Conservation (phyloP, 2,329 filamentous ascomycete genomes). For the Metarhizium guizhouense region DNA sequence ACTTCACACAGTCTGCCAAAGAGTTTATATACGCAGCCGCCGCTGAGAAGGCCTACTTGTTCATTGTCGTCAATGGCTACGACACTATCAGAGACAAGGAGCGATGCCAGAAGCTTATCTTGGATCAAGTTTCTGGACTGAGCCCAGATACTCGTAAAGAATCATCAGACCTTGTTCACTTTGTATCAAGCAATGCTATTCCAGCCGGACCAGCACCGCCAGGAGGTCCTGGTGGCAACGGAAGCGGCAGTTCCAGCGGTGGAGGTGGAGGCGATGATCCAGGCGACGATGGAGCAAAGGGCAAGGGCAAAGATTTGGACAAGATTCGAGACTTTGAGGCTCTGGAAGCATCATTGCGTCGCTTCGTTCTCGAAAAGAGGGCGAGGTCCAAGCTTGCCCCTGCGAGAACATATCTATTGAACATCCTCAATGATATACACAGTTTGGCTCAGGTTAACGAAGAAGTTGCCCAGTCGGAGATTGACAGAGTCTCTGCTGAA, state of each 20-base stretch:
- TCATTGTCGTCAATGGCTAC: slow-evolving; percentile 97
- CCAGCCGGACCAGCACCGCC: slow-evolving; percentile 57
- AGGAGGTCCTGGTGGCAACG: slow-evolving; percentile 44
- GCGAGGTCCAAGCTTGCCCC: slow-evolving; percentile 92
- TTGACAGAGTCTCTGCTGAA: slow-evolving; percentile 74
- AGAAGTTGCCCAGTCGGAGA: slow-evolving; percentile 76
- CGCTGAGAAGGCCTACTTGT: slow-evolving; percentile 95
- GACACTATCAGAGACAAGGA: slow-evolving; percentile 90
- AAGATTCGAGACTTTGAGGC: slow-evolving; percentile 85
- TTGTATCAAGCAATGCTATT: slow-evolving; percentile 94
- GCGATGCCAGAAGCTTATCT: slow-evolving; percentile 82
- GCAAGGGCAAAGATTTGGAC: slow-evolving; percentile 79
- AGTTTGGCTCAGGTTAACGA: slow-evolving; percentile 78
- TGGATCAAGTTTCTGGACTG: slow-evolving; percentile 81
- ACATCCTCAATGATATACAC: slow-evolving; percentile 81
- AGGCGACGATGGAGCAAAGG: slow-evolving; percentile 11
- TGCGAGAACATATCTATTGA: slow-evolving; percentile 89
- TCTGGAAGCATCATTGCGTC: slow-evolving; percentile 77
- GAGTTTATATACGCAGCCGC: slow-evolving; percentile 96
- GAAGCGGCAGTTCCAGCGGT: slow-evolving; percentile 40
- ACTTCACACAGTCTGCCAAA: slow-evolving; percentile 95
- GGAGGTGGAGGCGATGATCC: slow-evolving; percentile 45
- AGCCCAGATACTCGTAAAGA: slow-evolving; percentile 93
- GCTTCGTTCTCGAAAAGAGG: slow-evolving; percentile 93
- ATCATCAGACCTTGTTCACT: slow-evolving; percentile 85